A percentile compares a stretch with the other conserved stretches of the same genome.
These are phyloP conservation scores for Phytopythium litorale DNA, from an alignment of 352 stramenopile species.

Conservation along the genomic window DNA sequence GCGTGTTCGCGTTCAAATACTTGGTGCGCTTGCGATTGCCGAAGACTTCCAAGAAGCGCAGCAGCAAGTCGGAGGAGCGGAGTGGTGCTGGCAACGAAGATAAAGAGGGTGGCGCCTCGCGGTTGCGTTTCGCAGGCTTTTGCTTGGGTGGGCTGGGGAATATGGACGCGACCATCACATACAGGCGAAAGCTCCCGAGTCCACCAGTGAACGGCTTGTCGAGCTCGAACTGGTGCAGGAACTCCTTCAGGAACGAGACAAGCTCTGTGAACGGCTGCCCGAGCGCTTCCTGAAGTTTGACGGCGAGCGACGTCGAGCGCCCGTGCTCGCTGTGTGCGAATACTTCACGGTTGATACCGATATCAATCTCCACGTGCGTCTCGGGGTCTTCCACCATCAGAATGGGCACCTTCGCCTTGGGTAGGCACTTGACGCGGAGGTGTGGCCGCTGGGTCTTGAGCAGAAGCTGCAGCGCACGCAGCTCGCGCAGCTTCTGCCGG, in stretches of 20 bases:
- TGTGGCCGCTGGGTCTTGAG: slow-evolving; percentile 42
- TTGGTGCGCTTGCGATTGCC: slow-evolving; percentile 48
- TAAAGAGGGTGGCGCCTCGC: not conserved
- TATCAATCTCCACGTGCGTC: slow-evolving; percentile 51
- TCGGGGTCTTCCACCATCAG: slow-evolving; percentile 58
- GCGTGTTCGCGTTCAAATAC: slow-evolving; percentile 48
- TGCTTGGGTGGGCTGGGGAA: slow-evolving; percentile 18
- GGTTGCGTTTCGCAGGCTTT: not conserved
- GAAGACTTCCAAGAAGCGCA: slow-evolving; percentile 65
- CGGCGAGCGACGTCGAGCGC: slow-evolving; percentile 54
- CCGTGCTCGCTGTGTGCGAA: slow-evolving; percentile 62
- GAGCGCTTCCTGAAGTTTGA: slow-evolving; percentile 35
- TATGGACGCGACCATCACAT: slow-evolving; percentile 77
- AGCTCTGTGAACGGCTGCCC: slow-evolving; percentile 46
- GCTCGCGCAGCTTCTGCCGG: slow-evolving; percentile 45
- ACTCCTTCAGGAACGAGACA: slow-evolving; percentile 72
- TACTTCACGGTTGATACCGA: slow-evolving; percentile 57
- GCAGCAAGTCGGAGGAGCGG: slow-evolving; percentile 28
- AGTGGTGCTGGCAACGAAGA: not conserved
- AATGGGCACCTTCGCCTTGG: slow-evolving; percentile 74
- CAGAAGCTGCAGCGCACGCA: slow-evolving; percentile 55
- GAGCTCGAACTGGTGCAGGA: slow-evolving; percentile 70
- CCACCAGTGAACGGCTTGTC: slow-evolving; percentile 80
- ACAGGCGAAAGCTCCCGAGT: slow-evolving; percentile 73
- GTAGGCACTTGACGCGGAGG: slow-evolving; percentile 58